Evolutionary conservation across 306 rosid genomes (phyloP).

Genomic region (Carpinus viminea): DNA sequence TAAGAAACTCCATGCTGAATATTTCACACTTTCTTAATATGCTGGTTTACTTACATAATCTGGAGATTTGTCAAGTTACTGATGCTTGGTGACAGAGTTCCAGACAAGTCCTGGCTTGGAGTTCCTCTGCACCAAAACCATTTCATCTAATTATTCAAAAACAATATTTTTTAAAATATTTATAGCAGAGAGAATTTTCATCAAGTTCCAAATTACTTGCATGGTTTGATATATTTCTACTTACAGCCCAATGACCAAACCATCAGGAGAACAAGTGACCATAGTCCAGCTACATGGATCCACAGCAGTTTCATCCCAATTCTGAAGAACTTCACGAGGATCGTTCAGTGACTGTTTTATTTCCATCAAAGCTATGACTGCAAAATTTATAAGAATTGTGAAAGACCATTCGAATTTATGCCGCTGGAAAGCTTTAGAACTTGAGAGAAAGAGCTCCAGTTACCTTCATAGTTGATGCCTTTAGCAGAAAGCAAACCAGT

Average conservation of each 20-base stretch:
- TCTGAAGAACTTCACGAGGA: slow-evolving; percentile 58
- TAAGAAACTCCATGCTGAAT: slow-evolving; percentile 12
- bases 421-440: slow-evolving; percentile 3
- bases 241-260: slow-evolving; percentile 65
- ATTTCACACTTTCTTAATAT: neutral
- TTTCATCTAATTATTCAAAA: neutral
- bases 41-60: slow-evolving; percentile 57
- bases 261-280: slow-evolving; percentile 81
- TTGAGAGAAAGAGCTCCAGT: slow-evolving; percentile 14
- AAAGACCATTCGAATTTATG: neutral
- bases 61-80: slow-evolving; percentile 78
- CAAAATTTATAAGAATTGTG: slow-evolving; percentile 13
- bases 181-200: slow-evolving; percentile 9
- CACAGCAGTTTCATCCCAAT: slow-evolving; percentile 81
- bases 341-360: slow-evolving; percentile 55
- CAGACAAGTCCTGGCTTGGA: slow-evolving; percentile 84
- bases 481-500: slow-evolving; percentile 62
- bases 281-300: slow-evolving; percentile 93
- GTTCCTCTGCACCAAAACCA: slow-evolving; percentile 57
- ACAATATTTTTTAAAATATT: neutral
- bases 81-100: slow-evolving; percentile 78
- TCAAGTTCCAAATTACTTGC: neutral
- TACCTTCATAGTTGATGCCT: slow-evolving; percentile 96
- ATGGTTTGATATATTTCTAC: slow-evolving; percentile 30
- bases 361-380: slow-evolving; percentile 75